phyloP scores from a whole-genome alignment of 2,329 filamentous ascomycete species.

The Coniochaeta sp. region DNA sequence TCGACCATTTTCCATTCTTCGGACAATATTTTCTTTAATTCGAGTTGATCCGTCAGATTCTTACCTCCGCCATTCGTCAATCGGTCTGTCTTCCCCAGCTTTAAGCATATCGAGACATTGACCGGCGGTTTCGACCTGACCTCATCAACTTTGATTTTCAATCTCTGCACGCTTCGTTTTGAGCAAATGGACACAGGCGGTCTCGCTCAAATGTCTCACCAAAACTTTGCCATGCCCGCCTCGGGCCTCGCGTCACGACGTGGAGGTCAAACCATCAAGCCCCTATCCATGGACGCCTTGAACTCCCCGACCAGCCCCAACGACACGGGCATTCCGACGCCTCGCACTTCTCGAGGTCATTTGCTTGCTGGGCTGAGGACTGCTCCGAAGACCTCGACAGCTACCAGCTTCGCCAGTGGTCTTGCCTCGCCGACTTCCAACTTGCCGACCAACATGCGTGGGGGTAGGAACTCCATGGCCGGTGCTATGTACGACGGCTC shows the following conservation, averaged over 20 bases:
- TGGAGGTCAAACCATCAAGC: conserved; percentile 83
- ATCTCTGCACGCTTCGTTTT: conserved; percentile 16
- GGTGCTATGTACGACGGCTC: conserved; percentile 33
- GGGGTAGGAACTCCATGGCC: conserved; percentile 26
- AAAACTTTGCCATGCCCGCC: conserved; percentile 69
- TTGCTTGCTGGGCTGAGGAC: conserved; percentile 89
- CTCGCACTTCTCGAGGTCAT: conserved; percentile 90
- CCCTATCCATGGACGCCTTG: conserved; percentile 68
- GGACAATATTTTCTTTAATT: background rate
- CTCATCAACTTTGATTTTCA: background rate
- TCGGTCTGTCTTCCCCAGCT: background rate
- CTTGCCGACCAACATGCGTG: conserved; percentile 29
- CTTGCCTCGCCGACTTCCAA: conserved; percentile 29
- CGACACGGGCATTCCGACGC: conserved; percentile 67
- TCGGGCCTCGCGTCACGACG: conserved; percentile 78
- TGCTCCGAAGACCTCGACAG: conserved; percentile 77
- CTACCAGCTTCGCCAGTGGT: conserved; percentile 65
- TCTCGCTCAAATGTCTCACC: conserved; percentile 99
- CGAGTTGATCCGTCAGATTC: background rate
- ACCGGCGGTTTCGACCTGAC: background rate
- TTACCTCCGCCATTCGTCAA: background rate
- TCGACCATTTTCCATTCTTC: background rate
- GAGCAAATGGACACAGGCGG: conserved; percentile 88
- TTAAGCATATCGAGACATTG: background rate
- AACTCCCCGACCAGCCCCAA: conserved; percentile 59